Conservation (phyloP, 176 grass and related monocot genomes). For the Oryza coarctata region DNA sequence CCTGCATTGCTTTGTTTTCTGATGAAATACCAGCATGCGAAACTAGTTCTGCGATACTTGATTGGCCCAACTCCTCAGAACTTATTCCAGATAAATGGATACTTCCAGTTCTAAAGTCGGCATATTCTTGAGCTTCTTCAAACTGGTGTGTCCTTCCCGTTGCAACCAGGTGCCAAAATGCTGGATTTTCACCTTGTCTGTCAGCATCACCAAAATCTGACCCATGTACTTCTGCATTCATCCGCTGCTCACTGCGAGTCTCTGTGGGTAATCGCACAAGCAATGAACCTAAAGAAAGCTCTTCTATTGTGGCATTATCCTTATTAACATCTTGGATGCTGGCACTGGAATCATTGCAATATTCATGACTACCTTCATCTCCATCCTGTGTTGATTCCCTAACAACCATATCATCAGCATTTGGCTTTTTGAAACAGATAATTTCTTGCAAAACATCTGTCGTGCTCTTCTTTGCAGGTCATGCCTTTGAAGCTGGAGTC, state of each 20-base stretch:
- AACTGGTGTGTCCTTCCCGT: background rate
- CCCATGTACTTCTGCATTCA: background rate
- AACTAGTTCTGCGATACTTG: background rate
- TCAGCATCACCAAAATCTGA: background rate
- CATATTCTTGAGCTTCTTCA: background rate
- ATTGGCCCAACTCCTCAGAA: background rate
- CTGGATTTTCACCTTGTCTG: background rate
- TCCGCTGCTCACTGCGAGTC: background rate
- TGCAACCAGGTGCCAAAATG: background rate
- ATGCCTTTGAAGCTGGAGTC: conserved; percentile 23
- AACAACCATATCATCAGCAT: background rate
- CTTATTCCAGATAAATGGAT: conserved; percentile 9
- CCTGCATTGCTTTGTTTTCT: background rate
- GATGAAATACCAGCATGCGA: background rate
- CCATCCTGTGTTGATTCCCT: too few species aligned
- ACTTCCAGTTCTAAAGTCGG: background rate
- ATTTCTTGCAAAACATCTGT: conserved; percentile 12
- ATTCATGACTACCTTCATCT: background rate
- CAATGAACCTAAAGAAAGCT: too few species aligned
- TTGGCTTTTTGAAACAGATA: conserved; percentile 13
- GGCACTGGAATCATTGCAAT: background rate
- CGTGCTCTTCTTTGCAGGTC: conserved; percentile 34
- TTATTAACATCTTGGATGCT: background rate
- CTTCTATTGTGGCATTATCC: background rate
- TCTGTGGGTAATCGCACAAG: too few species aligned